Evolutionary conservation across 2,329 filamentous ascomycete genomes (phyloP).

Genomic region (Cylindrodendrum hubeiense): DNA sequence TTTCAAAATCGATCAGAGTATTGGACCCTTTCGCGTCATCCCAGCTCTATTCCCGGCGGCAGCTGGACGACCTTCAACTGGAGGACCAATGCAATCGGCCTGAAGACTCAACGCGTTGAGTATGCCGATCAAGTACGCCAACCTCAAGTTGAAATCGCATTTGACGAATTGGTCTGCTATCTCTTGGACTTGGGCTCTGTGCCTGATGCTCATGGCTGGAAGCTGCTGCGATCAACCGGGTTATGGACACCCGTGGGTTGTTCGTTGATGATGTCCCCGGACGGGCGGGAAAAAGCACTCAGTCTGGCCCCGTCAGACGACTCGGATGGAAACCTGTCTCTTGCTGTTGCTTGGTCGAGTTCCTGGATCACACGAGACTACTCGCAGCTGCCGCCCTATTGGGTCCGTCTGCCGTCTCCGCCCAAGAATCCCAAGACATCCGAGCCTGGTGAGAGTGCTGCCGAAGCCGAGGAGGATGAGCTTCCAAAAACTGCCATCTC

Average conservation of each 20-base stretch:
- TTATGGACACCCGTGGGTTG: constrained; percentile 73
- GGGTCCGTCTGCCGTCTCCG: constrained; percentile 62
- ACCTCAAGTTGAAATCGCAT: constrained; percentile 65
- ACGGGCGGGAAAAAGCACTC: constrained; percentile 62
- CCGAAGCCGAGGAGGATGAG: background rate
- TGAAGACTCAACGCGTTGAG: constrained; percentile 72
- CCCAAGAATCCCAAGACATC: background rate
- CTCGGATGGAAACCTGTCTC: constrained; percentile 70
- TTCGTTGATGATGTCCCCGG: constrained; percentile 65
- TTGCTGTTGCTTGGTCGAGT: constrained; percentile 68
- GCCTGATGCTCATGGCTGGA: constrained; percentile 70
- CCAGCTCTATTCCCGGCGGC: constrained; percentile 69
- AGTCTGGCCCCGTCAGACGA: constrained; percentile 68
- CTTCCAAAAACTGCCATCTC: constrained; percentile 4
- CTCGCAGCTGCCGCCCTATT: constrained; percentile 69
- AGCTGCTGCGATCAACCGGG: constrained; percentile 66
- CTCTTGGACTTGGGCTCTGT: constrained; percentile 73
- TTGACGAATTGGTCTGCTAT: constrained; percentile 72
- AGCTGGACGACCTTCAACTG: constrained; percentile 76
- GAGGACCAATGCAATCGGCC: constrained; percentile 71
- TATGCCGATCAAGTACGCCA: constrained; percentile 69
- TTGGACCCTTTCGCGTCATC: constrained; percentile 66
- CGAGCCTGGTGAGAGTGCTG: background rate
- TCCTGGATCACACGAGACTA: constrained; percentile 66
- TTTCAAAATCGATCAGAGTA: constrained; percentile 66